Conservation (phyloP, 257 asterid species). For the Buddleja alternifolia region DNA sequence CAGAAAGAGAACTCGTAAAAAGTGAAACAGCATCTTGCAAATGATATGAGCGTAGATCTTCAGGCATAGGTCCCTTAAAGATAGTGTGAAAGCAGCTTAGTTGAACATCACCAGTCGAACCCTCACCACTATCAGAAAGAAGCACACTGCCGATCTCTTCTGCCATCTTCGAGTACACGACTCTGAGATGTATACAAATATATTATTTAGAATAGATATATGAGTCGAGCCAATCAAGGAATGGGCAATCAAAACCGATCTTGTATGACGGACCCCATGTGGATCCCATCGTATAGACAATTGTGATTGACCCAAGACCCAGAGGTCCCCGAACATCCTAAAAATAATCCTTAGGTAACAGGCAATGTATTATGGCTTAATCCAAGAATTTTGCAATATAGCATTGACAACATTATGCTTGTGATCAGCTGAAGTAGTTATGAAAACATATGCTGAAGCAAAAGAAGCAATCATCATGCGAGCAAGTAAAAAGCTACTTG, state of each 20-base stretch:
- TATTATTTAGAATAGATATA: conserved; percentile 18
- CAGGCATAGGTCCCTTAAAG: conserved; percentile 77
- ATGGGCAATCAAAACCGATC: neutral
- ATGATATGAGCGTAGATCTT: conserved; percentile 73
- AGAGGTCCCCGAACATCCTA: too few species aligned
- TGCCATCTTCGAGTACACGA: conserved; percentile 89
- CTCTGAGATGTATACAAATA: conserved; percentile 58
- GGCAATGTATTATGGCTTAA: neutral
- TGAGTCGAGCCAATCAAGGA: neutral
- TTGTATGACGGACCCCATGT: too few species aligned
- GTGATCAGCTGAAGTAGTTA: neutral
- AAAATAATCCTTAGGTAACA: neutral
- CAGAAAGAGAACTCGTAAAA: conserved; percentile 63
- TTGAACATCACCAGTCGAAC: conserved; percentile 57
- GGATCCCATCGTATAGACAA: too few species aligned
- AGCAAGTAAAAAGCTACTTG: conserved; percentile 5
- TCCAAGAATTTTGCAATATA: neutral
- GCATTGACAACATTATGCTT: neutral
- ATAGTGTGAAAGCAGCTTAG: conserved; percentile 67
- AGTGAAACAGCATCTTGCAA: conserved; percentile 79
- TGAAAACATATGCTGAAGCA: neutral
- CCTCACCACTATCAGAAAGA: conserved; percentile 56
- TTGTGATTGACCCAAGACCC: too few species aligned
- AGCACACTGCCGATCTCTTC: conserved; percentile 78
- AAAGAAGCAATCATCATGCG: neutral